Base-by-base conservation (phyloP, 164 flowering plant genomes). In the Vitis rotundifolia region DNA sequence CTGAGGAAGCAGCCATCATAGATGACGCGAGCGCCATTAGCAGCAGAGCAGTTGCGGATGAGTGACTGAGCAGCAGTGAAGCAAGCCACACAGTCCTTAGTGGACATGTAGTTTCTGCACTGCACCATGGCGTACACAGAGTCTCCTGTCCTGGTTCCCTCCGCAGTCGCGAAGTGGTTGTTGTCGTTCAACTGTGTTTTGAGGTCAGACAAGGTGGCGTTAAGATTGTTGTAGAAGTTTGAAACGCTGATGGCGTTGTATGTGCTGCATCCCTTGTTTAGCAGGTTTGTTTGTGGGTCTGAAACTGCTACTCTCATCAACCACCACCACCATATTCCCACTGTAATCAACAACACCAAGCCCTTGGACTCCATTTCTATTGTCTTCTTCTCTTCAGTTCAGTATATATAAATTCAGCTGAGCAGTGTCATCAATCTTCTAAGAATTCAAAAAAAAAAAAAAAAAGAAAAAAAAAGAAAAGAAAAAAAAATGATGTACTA, bases 1-100 rank as follows among this genome's bases (percentile, higher is more conserved):
- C 89, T 81, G 61, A 87, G 75, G 71, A 77, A 84, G 74, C 88
- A 84, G 8, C 89, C 91, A 54, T 85, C 89, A 61, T 79, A 78
- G 61, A 80, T 66, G 48, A 78, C 79, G 3, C 84, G 79, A 58
- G 78, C 87, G 7, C 84, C 86, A 59, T 73, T 80, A 5, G n/a
- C n/a, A n/a, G n/a, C n/a, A 4, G 83, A 77, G 73, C 86, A 83
- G 49, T 75, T 76, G n/a, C 85, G 70, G 50, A 87, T 77, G 22
- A 67, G 69, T 8, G 58, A 0, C 3, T 16, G 72, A 2, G 88
- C 85, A 7, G n/a, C n/a, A 26, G 70, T 50, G 66, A 75, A 74
- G 68, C 88, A n/a, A 16, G 77, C 69, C 6, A 74, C 16, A 69
- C 88, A 87, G 61, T 84, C 88, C 16, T 65, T 55, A 2, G 44